Conservation (phyloP, 2,329 filamentous ascomycete species). For the Pseudogymnoascus sp. region DNA sequence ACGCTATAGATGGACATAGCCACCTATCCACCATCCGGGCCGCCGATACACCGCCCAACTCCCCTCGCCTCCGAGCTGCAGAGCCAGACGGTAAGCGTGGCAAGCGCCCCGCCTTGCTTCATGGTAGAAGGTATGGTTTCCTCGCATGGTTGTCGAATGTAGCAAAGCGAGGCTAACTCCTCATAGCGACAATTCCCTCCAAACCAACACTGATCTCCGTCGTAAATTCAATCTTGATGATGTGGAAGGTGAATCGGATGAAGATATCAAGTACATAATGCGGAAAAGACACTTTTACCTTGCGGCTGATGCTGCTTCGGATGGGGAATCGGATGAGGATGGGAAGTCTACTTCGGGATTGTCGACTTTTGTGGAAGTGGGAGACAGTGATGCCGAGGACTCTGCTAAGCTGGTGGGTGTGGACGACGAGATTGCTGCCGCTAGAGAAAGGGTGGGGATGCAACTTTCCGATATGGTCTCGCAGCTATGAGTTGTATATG, state of each 20-base stretch:
- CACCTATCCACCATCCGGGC: not conserved
- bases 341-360: constrained; percentile 2
- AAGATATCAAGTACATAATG: not conserved
- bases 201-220: not conserved
- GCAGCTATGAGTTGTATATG: constrained; percentile 13
- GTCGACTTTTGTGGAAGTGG: constrained; percentile 23
- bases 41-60: not conserved
- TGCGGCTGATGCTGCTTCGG: not conserved
- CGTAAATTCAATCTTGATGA: not conserved
- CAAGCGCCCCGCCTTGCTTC: not conserved
- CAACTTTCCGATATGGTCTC: constrained; percentile 38
- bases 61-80: not conserved
- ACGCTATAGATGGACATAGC: not conserved
- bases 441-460: constrained; percentile 45
- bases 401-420: constrained; percentile 38
- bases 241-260: not conserved
- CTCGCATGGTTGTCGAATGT: not conserved
- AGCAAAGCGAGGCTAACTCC: not conserved
- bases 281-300: not conserved
- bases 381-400: constrained; percentile 26
- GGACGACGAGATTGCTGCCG: constrained; percentile 44
- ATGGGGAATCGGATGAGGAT: not conserved
- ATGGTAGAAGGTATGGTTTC: not conserved
- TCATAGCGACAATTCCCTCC: not conserved
- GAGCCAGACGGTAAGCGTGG: not conserved